phyloP scores from a whole-genome alignment of 1,284 basidiomycete species.

The Afroboletus lepidellus region DNA sequence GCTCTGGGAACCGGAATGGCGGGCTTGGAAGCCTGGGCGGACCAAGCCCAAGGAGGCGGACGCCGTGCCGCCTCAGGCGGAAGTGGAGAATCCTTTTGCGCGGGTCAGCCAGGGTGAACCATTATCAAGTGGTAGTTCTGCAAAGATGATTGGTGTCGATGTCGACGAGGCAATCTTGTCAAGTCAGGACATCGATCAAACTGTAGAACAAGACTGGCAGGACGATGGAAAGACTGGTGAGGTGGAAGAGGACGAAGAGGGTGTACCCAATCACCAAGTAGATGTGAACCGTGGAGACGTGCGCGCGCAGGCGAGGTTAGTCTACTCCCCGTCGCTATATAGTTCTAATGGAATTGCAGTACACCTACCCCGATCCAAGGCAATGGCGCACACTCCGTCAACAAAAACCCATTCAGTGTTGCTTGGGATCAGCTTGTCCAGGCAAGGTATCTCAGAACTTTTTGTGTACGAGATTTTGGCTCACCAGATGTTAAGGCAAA shows the following conservation, averaged over 20 bases:
- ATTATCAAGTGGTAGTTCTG: slow-evolving; percentile 10
- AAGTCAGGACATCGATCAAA: slow-evolving; percentile 48
- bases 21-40: slow-evolving; percentile 53
- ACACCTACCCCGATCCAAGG: neutral
- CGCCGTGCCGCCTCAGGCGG: neutral
- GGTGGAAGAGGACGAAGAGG: slow-evolving; percentile 28
- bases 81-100: slow-evolving; percentile 29
- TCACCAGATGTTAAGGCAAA: slow-evolving; percentile 17
- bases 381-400: neutral
- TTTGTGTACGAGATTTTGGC: neutral
- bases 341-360: slow-evolving; percentile 1
- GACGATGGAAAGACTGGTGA: slow-evolving; percentile 29
- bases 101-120: slow-evolving; percentile 14
- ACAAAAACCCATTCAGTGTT: slow-evolving; percentile 24
- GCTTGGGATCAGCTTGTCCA: slow-evolving; percentile 26
- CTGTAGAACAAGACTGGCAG: slow-evolving; percentile 41
- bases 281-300: neutral
- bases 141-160: slow-evolving; percentile 39
- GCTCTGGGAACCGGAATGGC: slow-evolving; percentile 63
- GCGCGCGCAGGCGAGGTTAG: slow-evolving; percentile 1
- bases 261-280: slow-evolving; percentile 10
- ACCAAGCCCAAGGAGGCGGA: slow-evolving; percentile 1
- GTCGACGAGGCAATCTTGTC: slow-evolving; percentile 55
- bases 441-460: slow-evolving; percentile 13
- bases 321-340: neutral